These are phyloP conservation scores for Adansonia madagascariensis DNA, from an alignment of 441 rosid species.

Conservation along the genomic window DNA sequence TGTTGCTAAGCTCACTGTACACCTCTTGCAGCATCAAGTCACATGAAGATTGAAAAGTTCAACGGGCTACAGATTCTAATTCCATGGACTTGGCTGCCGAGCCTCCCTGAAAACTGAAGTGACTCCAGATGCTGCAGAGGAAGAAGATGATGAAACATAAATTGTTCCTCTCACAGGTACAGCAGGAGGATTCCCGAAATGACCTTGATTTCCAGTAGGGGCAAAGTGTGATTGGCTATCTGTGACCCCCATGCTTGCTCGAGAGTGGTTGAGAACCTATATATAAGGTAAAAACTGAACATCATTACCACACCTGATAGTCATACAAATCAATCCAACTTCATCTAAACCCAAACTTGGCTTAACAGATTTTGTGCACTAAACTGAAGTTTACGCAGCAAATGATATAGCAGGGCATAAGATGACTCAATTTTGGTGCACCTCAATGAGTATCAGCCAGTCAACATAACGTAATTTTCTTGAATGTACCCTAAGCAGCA, in stretches of 20 bases:
- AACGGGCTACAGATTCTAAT: constrained; percentile 38
- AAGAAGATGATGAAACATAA: constrained; percentile 77
- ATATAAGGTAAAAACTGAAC: constrained; percentile 20
- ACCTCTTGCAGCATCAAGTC: background rate
- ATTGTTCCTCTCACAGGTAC: constrained; percentile 79
- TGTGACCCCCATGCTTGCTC: constrained; percentile 47
- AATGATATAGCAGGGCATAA: background rate
- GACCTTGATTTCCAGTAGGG: constrained; percentile 49
- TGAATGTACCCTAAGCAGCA: background rate
- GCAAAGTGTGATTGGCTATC: constrained; percentile 76
- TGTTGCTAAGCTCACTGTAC: background rate
- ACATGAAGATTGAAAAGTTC: background rate
- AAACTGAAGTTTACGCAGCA: background rate
- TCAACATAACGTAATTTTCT: background rate
- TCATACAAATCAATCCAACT: constrained; percentile 13
- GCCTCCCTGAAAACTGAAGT: constrained; percentile 79
- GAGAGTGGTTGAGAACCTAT: constrained; percentile 61
- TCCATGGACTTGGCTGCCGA: constrained; percentile 87
- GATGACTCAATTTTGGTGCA: background rate
- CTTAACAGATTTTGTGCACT: background rate
- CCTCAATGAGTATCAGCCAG: background rate
- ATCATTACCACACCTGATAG: constrained; percentile 18
- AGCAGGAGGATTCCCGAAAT: constrained; percentile 47
- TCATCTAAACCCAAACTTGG: background rate
- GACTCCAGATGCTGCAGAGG: constrained; percentile 90